A percentile compares a stretch with the other conserved stretches of the same genome.
These are phyloP conservation scores for Pyrenophora teres DNA, from an alignment of 2,329 filamentous ascomycete species.

Conservation along the genomic window DNA sequence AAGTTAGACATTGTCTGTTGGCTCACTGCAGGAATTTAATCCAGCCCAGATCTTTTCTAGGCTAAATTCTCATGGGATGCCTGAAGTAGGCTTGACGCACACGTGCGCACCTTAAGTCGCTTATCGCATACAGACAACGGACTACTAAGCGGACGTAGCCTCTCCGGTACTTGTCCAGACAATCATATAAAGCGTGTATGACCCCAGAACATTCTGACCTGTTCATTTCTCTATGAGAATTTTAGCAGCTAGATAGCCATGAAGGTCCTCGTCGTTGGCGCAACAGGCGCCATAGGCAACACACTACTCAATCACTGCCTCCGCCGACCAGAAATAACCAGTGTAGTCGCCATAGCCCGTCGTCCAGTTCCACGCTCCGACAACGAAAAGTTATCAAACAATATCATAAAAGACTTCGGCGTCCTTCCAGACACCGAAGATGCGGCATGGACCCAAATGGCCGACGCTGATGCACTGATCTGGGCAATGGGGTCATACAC, in stretches of 20 bases:
- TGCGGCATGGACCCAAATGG: conserved; percentile 9
- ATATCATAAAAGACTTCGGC: conserved; percentile 21
- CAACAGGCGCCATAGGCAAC: conserved; percentile 20
- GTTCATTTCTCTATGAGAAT: background rate
- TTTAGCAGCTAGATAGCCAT: background rate
- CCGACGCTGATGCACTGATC: conserved; percentile 24
- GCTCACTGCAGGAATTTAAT: no score
- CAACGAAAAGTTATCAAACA: conserved; percentile 13
- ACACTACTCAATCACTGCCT: conserved; percentile 19
- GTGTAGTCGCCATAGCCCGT: conserved; percentile 21
- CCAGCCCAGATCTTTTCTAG: no score
- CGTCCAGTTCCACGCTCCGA: conserved; percentile 5
- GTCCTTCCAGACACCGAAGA: background rate
- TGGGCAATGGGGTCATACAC: conserved; percentile 29
- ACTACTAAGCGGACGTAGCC: no score
- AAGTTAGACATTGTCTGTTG: no score
- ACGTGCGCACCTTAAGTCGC: no score
- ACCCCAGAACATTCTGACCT: no score
- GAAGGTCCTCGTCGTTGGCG: background rate
- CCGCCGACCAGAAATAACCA: conserved; percentile 14
- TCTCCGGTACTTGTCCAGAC: no score
- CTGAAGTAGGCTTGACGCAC: no score
- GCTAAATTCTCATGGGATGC: no score
- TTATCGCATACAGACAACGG: no score
- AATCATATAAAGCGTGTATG: no score